Evolutionary conservation across 106 monocot species (phyloP).

Genomic region (Agapanthus africanus): DNA sequence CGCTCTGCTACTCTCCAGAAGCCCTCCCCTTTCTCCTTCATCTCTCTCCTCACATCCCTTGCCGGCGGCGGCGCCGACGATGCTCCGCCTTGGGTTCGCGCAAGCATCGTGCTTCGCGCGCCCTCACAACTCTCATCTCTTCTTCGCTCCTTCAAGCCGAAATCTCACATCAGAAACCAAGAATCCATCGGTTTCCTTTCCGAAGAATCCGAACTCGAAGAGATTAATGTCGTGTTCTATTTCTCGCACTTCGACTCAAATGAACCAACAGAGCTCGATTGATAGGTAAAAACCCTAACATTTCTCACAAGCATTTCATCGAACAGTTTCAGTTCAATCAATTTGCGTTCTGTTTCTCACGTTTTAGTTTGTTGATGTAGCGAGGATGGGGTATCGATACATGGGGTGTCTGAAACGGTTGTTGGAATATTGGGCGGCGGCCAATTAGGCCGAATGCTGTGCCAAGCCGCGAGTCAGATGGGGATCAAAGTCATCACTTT

Average conservation of each 20-base stretch:
- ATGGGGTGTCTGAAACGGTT: conserved; percentile 56
- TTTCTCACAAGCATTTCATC: conserved; percentile 2
- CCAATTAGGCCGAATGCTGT: conserved; percentile 82
- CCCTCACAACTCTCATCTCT: background rate
- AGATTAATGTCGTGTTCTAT: background rate
- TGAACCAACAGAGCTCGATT: background rate
- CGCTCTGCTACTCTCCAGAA: too few species aligned
- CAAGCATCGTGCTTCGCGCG: background rate
- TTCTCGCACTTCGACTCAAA: background rate
- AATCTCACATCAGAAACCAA: background rate
- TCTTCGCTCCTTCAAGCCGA: background rate
- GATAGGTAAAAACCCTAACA: background rate
- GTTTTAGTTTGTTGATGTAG: too few species aligned
- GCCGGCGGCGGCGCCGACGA: background rate
- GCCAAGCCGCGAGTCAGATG: conserved; percentile 77
- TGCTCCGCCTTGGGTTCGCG: background rate
- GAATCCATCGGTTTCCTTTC: background rate
- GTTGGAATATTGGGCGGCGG: conserved; percentile 92
- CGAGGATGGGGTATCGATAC: conserved; percentile 18
- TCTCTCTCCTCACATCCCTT: background rate
- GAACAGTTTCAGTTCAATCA: background rate
- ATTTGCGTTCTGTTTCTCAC: too few species aligned
- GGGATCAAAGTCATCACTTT: conserved; percentile 66
- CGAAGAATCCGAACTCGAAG: background rate
- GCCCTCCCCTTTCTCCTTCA: background rate